Evolutionary conservation across 306 rosid genomes (phyloP), one percentile per base, ranked within the genome.

Genomic region (Luffa aegyptiaca): DNA sequence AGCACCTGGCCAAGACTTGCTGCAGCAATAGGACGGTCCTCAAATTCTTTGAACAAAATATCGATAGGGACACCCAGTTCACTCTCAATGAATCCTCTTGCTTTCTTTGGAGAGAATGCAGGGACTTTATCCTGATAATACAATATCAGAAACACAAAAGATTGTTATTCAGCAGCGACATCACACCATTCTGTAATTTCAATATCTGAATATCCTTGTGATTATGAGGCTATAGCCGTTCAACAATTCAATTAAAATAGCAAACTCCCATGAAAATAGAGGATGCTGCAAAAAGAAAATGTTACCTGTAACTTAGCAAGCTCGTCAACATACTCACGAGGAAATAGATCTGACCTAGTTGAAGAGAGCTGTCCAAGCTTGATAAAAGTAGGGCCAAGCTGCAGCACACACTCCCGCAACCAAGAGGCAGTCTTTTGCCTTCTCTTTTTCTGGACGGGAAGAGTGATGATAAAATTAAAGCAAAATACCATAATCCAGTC

Each of bases 1-100:
- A 86, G 81, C 82, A 93, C 97, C 96, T 93, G 98, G 83, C 98
- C 97, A 81, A 93, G 97, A 85, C 98, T 93, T 63, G 98, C 97
- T 70, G 98, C 98, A 77, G 98, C 97, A 76, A 92, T 93, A 46
- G 98, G 97, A 59, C 55, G 90, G 80, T 93, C 96, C 85, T 92
- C 97, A 55, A 92, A 93, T 87, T 89, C 96, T 85, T 89, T 92
- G 81, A 88, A 93, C 85, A 92, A 78, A 17, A 88, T 44, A 39
- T 86, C 80, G 18, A 93, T 65, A 8, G 96, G 86, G 76, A 90
- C 90, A 81, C 97, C 96, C 16, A 93, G 86, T 82, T 93, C 98
- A 42, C 86, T 89, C 89, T 93, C 92, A 59, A 93, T 85, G 74
- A 93, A 93, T 70, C 89, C 85, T 85, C 57, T 86, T 41, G 96